Evolutionary conservation across 495 filamentous ascomycete genomes (phyloP).

Genomic region (Xylaria grammica): DNA sequence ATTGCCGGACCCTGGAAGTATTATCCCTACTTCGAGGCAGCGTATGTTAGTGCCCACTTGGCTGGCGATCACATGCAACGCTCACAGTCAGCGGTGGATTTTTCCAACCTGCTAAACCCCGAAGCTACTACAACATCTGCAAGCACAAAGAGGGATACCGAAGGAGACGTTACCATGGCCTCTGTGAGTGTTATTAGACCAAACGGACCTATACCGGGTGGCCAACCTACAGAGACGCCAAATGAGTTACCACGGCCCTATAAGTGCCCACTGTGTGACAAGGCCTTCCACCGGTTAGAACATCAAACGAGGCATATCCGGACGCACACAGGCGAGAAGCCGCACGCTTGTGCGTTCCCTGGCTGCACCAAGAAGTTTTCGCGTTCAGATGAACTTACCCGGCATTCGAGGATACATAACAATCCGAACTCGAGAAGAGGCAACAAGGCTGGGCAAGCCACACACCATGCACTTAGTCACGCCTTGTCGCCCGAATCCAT

Average conservation of each 20-base stretch:
- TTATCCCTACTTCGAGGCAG: constrained; percentile 18
- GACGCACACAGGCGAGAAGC: constrained; percentile 98
- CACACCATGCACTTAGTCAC: constrained; percentile 39
- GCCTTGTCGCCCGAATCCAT: constrained; percentile 55
- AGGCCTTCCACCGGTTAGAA: constrained; percentile 97
- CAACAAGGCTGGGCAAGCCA: constrained; percentile 74
- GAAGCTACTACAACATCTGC: constrained; percentile 48
- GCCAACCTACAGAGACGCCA: constrained; percentile 54
- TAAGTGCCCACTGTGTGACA: constrained; percentile 98
- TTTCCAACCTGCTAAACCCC: constrained; percentile 79
- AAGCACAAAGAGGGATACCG: constrained; percentile 28
- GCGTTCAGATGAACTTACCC: constrained; percentile 93
- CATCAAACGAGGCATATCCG: constrained; percentile 98
- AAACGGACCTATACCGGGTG: constrained; percentile 67
- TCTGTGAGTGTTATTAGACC: constrained; percentile 71
- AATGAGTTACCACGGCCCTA: constrained; percentile 91
- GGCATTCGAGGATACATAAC: constrained; percentile 97
- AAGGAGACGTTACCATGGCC: constrained; percentile 65
- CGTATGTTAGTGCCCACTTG: constrained; percentile 32
- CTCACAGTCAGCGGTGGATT: constrained; percentile 73
- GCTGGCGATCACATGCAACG: constrained; percentile 72
- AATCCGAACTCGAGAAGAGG: constrained; percentile 96
- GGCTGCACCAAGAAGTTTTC: constrained; percentile 98
- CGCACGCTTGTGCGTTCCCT: constrained; percentile 90
- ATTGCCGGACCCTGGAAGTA: constrained; percentile 13